Evolutionary conservation across 495 filamentous ascomycete species (phyloP).

Genomic region (Tricharina praecox): DNA sequence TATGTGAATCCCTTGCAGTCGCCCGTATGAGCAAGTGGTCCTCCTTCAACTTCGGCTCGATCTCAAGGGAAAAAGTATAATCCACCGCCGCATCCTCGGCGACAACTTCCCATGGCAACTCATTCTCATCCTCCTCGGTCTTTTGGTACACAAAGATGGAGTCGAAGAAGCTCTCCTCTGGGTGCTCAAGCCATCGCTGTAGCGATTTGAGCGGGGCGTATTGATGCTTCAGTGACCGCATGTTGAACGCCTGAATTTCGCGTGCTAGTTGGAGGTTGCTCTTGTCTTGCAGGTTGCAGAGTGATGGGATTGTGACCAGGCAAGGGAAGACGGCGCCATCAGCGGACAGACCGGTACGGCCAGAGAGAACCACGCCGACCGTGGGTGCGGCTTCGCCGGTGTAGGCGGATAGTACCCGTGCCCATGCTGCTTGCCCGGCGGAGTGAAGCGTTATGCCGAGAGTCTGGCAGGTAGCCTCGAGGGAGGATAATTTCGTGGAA

Average conservation of each 20-base stretch:
- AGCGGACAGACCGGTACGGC: slow-evolving; percentile 39
- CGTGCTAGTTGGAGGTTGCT: slow-evolving; percentile 39
- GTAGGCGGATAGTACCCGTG: slow-evolving; percentile 50
- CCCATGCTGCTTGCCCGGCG: slow-evolving; percentile 58
- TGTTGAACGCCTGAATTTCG: slow-evolving; percentile 44
- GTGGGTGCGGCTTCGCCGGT: slow-evolving; percentile 48
- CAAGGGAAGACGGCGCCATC: slow-evolving; percentile 48
- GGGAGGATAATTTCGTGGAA: slow-evolving; percentile 24
- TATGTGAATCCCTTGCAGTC: slow-evolving; percentile 40
- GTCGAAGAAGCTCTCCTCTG: slow-evolving; percentile 50
- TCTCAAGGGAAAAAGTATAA: slow-evolving; percentile 56
- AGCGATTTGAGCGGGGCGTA: slow-evolving; percentile 50
- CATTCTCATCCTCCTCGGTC: slow-evolving; percentile 1
- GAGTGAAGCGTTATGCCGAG: slow-evolving; percentile 52
- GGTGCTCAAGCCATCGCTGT: slow-evolving; percentile 45
- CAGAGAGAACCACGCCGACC: slow-evolving; percentile 55
- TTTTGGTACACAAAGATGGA: slow-evolving; percentile 69
- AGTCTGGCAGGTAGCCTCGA: slow-evolving; percentile 38
- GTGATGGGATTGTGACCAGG: slow-evolving; percentile 53
- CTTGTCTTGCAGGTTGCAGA: slow-evolving; percentile 31
- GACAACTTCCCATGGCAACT: slow-evolving; percentile 32
- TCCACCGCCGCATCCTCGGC: slow-evolving; percentile 42
- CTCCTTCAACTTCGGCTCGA: slow-evolving; percentile 37
- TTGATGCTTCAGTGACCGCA: slow-evolving; percentile 45
- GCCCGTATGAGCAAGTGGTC: slow-evolving; percentile 39